phyloP scores from a whole-genome alignment of 1,139 yeast genomes.

The Kodamaea suecica region DNA sequence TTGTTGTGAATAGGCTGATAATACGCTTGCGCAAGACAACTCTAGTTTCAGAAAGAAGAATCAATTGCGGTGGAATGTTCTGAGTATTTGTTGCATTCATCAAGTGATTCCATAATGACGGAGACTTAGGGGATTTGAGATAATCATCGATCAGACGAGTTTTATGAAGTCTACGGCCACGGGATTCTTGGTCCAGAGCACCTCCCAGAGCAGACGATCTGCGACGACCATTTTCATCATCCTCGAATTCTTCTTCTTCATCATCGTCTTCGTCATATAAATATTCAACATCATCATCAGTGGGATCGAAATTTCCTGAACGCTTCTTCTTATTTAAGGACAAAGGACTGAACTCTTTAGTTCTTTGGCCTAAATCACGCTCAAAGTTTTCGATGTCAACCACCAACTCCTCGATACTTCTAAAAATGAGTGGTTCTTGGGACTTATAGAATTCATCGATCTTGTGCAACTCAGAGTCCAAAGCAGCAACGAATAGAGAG shows the following conservation, averaged over 20 bases:
- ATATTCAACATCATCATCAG: conserved; percentile 19
- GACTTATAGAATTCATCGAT: conserved; percentile 57
- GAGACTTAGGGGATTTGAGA: conserved; percentile 38
- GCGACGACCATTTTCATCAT: conserved; percentile 8
- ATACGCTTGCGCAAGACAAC: conserved; percentile 56
- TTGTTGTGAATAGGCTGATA: conserved; percentile 54
- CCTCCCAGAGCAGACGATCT: background rate
- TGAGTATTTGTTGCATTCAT: conserved; percentile 18
- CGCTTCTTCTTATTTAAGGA: conserved; percentile 6
- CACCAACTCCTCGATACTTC: conserved; percentile 49
- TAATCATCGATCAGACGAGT: conserved; percentile 37
- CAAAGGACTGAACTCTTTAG: conserved; percentile 7
- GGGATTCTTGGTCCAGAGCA: conserved; percentile 6
- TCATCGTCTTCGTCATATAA: conserved; percentile 7
- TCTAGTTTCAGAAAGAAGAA: conserved; percentile 41
- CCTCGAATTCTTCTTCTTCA: conserved; percentile 13
- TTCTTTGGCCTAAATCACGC: conserved; percentile 22
- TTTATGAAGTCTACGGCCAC: conserved; percentile 19
- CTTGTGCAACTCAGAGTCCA: conserved; percentile 54
- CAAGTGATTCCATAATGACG: conserved; percentile 34
- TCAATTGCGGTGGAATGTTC: conserved; percentile 39
- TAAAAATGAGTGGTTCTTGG: conserved; percentile 49
- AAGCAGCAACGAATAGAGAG: conserved; percentile 48
- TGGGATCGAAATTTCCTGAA: conserved; percentile 2
- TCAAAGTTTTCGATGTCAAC: conserved; percentile 49